These are phyloP conservation scores for Suillus spraguei DNA, from an alignment of 768 basidiomycete species.

Conservation along the genomic window DNA sequence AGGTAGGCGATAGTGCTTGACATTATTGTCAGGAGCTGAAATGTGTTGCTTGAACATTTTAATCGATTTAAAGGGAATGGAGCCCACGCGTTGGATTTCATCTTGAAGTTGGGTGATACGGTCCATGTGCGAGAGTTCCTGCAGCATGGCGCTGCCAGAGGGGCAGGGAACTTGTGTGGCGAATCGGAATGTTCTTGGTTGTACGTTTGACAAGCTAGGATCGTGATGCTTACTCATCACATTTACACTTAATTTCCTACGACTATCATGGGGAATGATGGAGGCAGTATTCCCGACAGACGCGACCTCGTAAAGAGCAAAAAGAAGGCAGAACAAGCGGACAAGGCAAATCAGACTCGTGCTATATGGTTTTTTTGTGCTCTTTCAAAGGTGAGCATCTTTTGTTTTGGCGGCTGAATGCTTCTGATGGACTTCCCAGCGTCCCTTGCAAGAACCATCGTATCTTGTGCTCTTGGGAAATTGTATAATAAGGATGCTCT, in stretches of 20 bases:
- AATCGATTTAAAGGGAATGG: background rate
- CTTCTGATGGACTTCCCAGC: slow-evolving; percentile 43
- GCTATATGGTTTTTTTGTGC: slow-evolving; percentile 95
- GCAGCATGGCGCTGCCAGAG: slow-evolving; percentile 76
- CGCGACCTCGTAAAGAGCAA: slow-evolving; percentile 76
- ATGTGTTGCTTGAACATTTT: background rate
- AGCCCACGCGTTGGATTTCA: slow-evolving; percentile 81
- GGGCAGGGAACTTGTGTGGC: slow-evolving; percentile 11
- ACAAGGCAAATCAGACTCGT: slow-evolving; percentile 86
- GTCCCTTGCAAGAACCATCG: slow-evolving; percentile 87
- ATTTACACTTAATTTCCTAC: background rate
- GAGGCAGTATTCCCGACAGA: slow-evolving; percentile 85
- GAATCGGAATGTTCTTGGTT: background rate
- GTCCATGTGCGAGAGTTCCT: slow-evolving; percentile 93
- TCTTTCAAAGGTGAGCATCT: slow-evolving; percentile 79
- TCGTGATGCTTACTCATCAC: slow-evolving; percentile 7
- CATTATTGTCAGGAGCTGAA: slow-evolving; percentile 88
- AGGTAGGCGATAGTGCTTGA: slow-evolving; percentile 81
- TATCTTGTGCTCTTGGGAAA: slow-evolving; percentile 90
- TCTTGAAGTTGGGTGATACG: slow-evolving; percentile 95
- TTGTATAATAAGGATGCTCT: slow-evolving; percentile 96
- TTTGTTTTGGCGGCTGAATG: background rate
- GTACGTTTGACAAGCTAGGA: background rate
- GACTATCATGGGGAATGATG: slow-evolving; percentile 79
- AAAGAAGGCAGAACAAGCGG: slow-evolving; percentile 84